A percentile compares a stretch with the other conserved stretches of the same genome.
These are phyloP conservation scores for Boletus huronensis DNA, from an alignment of 768 basidiomycete species.

Conservation along the genomic window DNA sequence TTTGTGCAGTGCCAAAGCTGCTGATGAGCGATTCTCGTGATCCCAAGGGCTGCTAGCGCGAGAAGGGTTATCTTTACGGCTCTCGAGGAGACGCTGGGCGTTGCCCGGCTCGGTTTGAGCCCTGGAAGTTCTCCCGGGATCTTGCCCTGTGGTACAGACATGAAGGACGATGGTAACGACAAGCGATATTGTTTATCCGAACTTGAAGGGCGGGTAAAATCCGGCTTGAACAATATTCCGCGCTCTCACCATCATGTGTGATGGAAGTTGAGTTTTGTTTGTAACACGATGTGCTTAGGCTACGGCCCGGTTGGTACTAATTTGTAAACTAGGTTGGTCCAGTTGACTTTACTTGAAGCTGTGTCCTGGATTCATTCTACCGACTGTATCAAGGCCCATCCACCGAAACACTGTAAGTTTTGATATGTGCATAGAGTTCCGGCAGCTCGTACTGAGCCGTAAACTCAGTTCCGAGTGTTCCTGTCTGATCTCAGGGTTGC, in stretches of 20 bases:
- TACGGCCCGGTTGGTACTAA: too few relatives aligned
- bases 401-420: constrained; percentile 1
- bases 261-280: background rate
- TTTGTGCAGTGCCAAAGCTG: constrained; percentile 5
- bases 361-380: background rate
- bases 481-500: background rate
- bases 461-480: background rate
- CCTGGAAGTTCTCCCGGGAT: constrained; percentile 11
- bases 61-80: constrained; percentile 11
- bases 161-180: background rate
- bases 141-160: constrained; percentile 16
- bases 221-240: background rate
- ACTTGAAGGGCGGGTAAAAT: background rate
- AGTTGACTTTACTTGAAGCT: background rate
- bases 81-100: constrained; percentile 6
- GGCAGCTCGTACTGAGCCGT: background rate
- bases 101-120: background rate
- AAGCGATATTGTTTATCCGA: background rate
- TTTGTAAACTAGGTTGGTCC: too few relatives aligned
- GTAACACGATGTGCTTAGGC: too few relatives aligned
- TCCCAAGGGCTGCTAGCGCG: constrained; percentile 15
- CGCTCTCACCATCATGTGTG: background rate
- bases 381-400: background rate
- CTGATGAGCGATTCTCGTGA: constrained; percentile 2
- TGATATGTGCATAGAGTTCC: background rate